A percentile compares a stretch with the other conserved stretches of the same genome.
These are phyloP conservation scores for Gnomoniopsis smithogilvyi DNA, from an alignment of 2,329 filamentous ascomycete genomes.

Conservation along the genomic window DNA sequence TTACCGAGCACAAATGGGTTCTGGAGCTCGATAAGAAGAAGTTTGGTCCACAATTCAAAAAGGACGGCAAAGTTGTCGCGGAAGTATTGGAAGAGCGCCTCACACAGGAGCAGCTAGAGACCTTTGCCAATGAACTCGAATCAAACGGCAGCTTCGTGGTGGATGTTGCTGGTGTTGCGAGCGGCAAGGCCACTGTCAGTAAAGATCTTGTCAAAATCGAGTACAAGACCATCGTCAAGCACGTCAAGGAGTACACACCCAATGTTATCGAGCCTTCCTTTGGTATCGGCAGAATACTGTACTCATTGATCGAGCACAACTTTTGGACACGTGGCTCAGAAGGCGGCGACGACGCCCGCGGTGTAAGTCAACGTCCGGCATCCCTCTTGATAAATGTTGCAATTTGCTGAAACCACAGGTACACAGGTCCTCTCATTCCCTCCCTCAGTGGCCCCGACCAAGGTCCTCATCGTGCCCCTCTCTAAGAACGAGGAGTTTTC, in stretches of 20 bases:
- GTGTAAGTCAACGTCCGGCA: conserved; percentile 56
- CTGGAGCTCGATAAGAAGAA: conserved; percentile 91
- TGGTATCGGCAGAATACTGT: conserved; percentile 92
- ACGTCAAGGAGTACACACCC: conserved; percentile 86
- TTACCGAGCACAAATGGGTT: conserved; percentile 81
- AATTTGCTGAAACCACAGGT: conserved; percentile 20
- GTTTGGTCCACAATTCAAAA: conserved; percentile 93
- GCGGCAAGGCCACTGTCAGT: conserved; percentile 74
- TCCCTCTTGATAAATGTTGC: not conserved
- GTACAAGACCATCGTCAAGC: conserved; percentile 77
- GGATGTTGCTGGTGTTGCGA: conserved; percentile 63
- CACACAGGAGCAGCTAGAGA: conserved; percentile 77
- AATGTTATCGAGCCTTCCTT: conserved; percentile 98
- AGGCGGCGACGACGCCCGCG: conserved; percentile 77
- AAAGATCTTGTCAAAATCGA: conserved; percentile 81
- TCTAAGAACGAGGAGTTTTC: conserved; percentile 78
- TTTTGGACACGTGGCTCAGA: conserved; percentile 81
- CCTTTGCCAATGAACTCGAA: conserved; percentile 70
- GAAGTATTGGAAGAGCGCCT: conserved; percentile 66
- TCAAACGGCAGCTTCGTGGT: conserved; percentile 73
- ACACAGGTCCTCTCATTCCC: conserved; percentile 58
- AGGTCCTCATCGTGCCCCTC: conserved; percentile 88
- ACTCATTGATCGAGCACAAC: conserved; percentile 87
- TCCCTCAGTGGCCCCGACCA: conserved; percentile 79
- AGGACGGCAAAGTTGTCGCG: conserved; percentile 85